These are phyloP conservation scores for Flaveria floridana DNA, from an alignment of 140 eudicot genomes.

Conservation along the genomic window DNA sequence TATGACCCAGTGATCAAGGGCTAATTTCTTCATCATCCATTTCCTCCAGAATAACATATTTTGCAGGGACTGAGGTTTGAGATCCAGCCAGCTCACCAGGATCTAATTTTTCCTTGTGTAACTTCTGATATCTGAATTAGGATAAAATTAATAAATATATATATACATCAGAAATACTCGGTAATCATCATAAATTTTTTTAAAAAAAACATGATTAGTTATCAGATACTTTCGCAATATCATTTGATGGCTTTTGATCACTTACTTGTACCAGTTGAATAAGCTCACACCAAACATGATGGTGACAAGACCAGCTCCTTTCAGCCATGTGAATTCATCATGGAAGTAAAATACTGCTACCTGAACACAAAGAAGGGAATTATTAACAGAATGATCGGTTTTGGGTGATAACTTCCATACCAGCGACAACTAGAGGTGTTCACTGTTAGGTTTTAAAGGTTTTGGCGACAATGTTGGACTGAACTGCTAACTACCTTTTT, in stretches of 20 bases:
- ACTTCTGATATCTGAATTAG: constrained; percentile 64
- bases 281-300: constrained; percentile 88
- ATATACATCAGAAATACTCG: neutral
- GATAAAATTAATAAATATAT: neutral
- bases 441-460: neutral
- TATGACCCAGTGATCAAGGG: constrained; percentile 31
- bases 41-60: constrained; percentile 88
- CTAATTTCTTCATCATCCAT: constrained; percentile 60
- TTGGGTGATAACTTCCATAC: neutral
- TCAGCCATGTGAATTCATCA: constrained; percentile 90
- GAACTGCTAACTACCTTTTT: neutral
- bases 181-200: neutral
- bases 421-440: neutral
- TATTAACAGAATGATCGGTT: constrained; percentile 17
- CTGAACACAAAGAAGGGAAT: constrained; percentile 40
- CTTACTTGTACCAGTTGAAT: constrained; percentile 97
- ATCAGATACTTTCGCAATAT: neutral
- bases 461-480: neutral
- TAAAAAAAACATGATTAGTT: neutral
- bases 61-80: constrained; percentile 43
- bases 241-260: constrained; percentile 24
- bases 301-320: constrained; percentile 75
- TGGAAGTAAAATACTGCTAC: constrained; percentile 97
- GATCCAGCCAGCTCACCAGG: constrained; percentile 41
- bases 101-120: constrained; percentile 50